A percentile compares a stretch with the other conserved stretches of the same genome.
phyloP scores from a whole-genome alignment of 129 eudicot genomes.

The Solidago caesia region DNA sequence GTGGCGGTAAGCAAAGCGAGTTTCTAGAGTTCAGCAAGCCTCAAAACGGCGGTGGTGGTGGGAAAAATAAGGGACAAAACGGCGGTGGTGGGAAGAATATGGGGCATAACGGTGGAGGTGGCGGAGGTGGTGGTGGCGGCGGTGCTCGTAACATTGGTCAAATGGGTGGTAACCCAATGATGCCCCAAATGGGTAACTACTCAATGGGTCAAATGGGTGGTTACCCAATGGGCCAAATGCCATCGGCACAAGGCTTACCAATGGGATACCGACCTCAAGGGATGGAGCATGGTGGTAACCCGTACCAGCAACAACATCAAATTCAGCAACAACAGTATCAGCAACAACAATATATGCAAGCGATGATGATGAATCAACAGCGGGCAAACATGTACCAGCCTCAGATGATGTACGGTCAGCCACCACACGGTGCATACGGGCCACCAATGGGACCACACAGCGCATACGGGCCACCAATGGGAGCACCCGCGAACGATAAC shows the following conservation, averaged over 20 bases:
- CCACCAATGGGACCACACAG: conserved; percentile 46
- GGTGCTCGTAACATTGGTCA: conserved; percentile 36
- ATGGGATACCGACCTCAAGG: conserved; percentile 33
- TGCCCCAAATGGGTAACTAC: conserved; percentile 35
- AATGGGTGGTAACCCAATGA: conserved; percentile 42
- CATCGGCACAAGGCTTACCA: conserved; percentile 52
- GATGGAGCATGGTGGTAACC: conserved; percentile 50
- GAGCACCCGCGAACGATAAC: conserved; percentile 45
- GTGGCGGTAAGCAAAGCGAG: conserved; percentile 43
- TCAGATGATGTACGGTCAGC: conserved; percentile 63
- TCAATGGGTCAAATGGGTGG: conserved; percentile 51
- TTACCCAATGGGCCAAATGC: conserved; percentile 48
- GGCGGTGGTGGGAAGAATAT: conserved; percentile 39
- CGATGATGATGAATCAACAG: conserved; percentile 93
- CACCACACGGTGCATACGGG: conserved; percentile 44
- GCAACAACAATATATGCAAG: conserved; percentile 78
- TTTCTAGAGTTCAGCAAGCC: conserved; percentile 41
- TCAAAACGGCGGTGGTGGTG: conserved; percentile 50
- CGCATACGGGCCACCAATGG: conserved; percentile 59
- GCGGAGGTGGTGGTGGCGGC: conserved; percentile 24
- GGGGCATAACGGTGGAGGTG: conserved; percentile 31
- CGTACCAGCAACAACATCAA: conserved; percentile 39
- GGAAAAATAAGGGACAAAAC: conserved; percentile 23
- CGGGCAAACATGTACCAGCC: conserved; percentile 54
- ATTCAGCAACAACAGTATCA: conserved; percentile 30